Evolutionary conservation across 176 grass and related monocot species (phyloP), one percentile per base, ranked within the genome.

Genomic region (Cenchrus purpureus): DNA sequence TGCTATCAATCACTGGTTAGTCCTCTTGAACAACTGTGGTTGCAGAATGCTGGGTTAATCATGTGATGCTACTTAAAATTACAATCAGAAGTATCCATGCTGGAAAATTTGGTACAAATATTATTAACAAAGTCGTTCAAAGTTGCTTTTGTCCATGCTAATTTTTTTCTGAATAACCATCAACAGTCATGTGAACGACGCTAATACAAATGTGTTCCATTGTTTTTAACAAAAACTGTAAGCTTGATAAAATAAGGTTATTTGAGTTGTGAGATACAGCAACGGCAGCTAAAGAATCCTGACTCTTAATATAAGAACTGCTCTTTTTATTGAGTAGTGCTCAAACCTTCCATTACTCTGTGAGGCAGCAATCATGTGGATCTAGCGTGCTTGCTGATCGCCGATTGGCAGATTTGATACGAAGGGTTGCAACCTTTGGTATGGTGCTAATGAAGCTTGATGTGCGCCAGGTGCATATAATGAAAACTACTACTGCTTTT

Each of bases 361-460:
- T 90, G 91, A 91, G 95, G 95, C 86, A 95, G 96, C 84, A 95
- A 95, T 95, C 91, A 74, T 91, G 96, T 79, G 96, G 91, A 73
- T 90, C 87, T 55, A 89, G 80, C 42, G 81, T 90, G 16, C 85
- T 98, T 77, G 96, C 96, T 5, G 92, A 98, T 82, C 93, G 96
- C 25, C 89, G 93, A 52, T 84, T 98, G 59, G 90, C 93, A 85
- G 93, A 98, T 98, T 86, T 98, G 68, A 95, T 98, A 87, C 83
- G 96, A 65, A 86, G 93, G 81, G 89, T 98, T 87, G 87, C 93
- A 9, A 98, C 87, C 63, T 98, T 98, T 79, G 93, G 93, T 71
- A 90, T 98, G 93, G 91, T 90, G 58, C 65, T 98, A 68, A 95
- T 95, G 93, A 98, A 98, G 85, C 87, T 98, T 20, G 96, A 98